Percentiles rank a stretch among this genome's conserved stretches.
These are phyloP conservation scores for Trypanosoma vivax DNA, from an alignment of 208 protist species.

Conservation along the genomic window DNA sequence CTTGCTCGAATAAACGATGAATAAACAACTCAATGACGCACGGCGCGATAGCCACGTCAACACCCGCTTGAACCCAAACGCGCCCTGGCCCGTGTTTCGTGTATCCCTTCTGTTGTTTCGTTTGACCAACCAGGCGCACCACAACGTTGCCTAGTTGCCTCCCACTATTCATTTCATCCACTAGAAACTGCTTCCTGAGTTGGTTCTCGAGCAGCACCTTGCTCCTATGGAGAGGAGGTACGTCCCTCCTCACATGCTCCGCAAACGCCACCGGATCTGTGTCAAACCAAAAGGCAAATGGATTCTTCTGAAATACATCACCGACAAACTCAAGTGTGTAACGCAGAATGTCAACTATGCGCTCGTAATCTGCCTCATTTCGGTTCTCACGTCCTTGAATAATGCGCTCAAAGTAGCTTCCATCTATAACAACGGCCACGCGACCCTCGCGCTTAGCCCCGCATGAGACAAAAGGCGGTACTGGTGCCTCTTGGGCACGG, in stretches of 20 bases:
- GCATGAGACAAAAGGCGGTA: conserved; percentile 39
- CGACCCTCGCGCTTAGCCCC: conserved; percentile 24
- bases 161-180: conserved; percentile 79
- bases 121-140: conserved; percentile 66
- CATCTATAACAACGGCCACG: conserved; percentile 78
- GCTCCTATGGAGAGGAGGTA: conserved; percentile 61
- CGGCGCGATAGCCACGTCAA: conserved; percentile 78
- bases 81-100: conserved; percentile 63
- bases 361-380: conserved; percentile 46
- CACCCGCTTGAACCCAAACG: conserved; percentile 80
- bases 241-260: conserved; percentile 69
- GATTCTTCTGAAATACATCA: conserved; percentile 66
- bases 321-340: conserved; percentile 74
- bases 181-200: conserved; percentile 49
- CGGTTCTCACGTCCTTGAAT: conserved; percentile 25
- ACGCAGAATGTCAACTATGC: conserved; percentile 39
- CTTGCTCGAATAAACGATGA: conserved; percentile 65
- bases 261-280: conserved; percentile 67
- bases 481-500: neutral
- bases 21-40: conserved; percentile 72
- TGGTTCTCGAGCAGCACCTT: conserved; percentile 43
- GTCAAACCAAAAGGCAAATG: conserved; percentile 84
- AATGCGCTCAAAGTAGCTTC: conserved; percentile 82
- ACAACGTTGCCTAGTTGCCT: conserved; percentile 67
- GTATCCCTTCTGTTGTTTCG: conserved; percentile 71